Percentiles rank a stretch among this genome's conserved stretches.
Conservation (phyloP, 169 alveolate genomes). For the Plasmodium knowlesi region DNA sequence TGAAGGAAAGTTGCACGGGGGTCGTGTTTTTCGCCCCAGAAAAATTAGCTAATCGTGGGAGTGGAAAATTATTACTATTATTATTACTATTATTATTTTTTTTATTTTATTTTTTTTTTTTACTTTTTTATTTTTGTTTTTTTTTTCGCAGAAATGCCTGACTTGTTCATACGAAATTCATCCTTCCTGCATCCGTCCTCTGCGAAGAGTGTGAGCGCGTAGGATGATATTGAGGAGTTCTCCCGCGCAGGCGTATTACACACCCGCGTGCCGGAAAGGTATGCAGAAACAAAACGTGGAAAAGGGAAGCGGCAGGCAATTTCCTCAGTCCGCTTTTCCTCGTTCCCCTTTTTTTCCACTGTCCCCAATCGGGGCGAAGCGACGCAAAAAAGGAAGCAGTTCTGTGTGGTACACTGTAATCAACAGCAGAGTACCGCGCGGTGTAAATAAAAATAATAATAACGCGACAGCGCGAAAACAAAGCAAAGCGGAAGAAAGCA, state of each 20-base stretch:
- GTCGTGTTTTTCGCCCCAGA: neutral
- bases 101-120: too few species aligned
- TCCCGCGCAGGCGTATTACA: neutral
- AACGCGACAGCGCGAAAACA: neutral
- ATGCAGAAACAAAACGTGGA: too few species aligned
- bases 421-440: neutral
- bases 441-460: neutral
- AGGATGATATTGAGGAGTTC: neutral
- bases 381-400: neutral
- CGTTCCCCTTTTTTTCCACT: neutral
- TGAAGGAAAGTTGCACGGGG: neutral
- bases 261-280: neutral
- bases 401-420: neutral
- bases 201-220: neutral
- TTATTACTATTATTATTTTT: neutral
- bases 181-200: neutral
- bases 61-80: neutral
- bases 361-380: neutral
- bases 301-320: neutral
- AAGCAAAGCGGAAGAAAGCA: neutral
- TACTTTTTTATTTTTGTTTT: neutral
- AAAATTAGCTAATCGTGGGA: neutral
- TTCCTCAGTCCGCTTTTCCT: neutral
- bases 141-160: constrained; percentile 1
- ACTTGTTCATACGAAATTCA: neutral